A percentile compares a stretch with the other conserved stretches of the same genome.
Evolutionary conservation across 2,329 filamentous ascomycete genomes (phyloP).

Genomic region (Diaporthe destruens): DNA sequence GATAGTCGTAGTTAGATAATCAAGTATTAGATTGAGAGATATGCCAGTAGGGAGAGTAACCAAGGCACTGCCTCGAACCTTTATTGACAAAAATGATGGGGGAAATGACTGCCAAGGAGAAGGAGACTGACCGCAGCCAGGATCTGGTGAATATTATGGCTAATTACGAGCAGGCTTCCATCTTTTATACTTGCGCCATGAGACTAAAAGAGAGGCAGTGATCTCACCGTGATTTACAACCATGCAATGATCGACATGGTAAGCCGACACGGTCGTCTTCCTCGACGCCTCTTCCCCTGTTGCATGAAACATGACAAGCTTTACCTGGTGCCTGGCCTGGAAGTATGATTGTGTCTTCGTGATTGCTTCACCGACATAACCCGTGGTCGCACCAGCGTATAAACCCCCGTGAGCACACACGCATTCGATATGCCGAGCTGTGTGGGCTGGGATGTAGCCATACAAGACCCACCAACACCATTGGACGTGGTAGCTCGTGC

Average conservation of each 20-base stretch:
- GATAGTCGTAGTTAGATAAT: too few species aligned
- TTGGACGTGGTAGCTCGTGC: conserved; percentile 27
- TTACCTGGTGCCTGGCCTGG: conserved; percentile 24
- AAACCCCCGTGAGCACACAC: not conserved
- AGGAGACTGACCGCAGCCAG: not conserved
- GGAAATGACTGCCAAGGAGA: conserved; percentile 29
- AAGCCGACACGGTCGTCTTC: not conserved
- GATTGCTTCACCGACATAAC: conserved; percentile 17
- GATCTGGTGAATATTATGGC: too few species aligned
- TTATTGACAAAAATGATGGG: not conserved
- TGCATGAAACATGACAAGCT: conserved; percentile 25
- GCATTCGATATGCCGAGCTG: conserved; percentile 10
- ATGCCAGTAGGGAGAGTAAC: not conserved
- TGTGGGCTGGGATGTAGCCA: conserved; percentile 7
- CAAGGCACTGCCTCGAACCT: conserved; percentile 33
- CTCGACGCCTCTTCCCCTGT: not conserved
- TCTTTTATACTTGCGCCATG: not conserved
- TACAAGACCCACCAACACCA: not conserved
- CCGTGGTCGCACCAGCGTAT: not conserved
- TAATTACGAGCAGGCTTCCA: not conserved
- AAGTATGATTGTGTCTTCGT: conserved; percentile 27
- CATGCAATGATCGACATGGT: not conserved
- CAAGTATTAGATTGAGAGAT: not conserved
- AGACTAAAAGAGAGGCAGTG: not conserved
- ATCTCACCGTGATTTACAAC: not conserved